A percentile compares a stretch with the other conserved stretches of the same genome.
phyloP scores from a whole-genome alignment of 1,139 yeast species.

The Geotrichum restrictum region DNA sequence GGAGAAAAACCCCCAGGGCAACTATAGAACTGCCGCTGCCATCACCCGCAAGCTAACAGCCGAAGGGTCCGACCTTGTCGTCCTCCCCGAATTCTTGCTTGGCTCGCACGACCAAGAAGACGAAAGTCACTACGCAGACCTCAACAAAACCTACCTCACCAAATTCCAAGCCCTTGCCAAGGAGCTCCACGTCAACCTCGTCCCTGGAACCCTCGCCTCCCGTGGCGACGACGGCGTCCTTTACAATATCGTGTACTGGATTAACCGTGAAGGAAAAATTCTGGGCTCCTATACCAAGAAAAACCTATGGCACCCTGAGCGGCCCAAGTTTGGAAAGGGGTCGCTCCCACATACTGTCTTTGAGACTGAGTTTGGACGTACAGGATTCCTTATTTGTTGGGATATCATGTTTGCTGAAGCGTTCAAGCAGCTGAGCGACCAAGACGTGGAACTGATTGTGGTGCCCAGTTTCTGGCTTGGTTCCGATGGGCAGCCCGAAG shows the following conservation, averaged over 20 bases:
- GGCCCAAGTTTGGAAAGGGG: constrained; percentile 23
- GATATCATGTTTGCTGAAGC: constrained; percentile 26
- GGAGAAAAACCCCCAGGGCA: constrained; percentile 13
- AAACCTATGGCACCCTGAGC: constrained; percentile 27
- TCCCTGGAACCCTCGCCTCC: constrained; percentile 24
- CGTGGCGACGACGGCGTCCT: constrained; percentile 11
- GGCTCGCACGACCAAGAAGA: constrained; percentile 19
- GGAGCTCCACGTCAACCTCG: constrained; percentile 24
- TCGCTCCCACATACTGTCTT: constrained; percentile 22
- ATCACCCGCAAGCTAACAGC: constrained; percentile 7
- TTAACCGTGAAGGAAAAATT: constrained; percentile 23
- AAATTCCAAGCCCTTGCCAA: constrained; percentile 21
- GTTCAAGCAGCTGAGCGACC: constrained; percentile 23
- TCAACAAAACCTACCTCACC: constrained; percentile 4
- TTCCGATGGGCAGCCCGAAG: constrained; percentile 18
- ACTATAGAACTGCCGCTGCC: constrained; percentile 12
- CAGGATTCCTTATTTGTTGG: constrained; percentile 27
- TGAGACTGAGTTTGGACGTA: constrained; percentile 26
- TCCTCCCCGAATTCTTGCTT: constrained; percentile 21
- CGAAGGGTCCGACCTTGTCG: constrained; percentile 14
- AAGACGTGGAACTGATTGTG: constrained; percentile 23
- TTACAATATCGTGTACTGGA: constrained; percentile 24
- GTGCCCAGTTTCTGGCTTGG: constrained; percentile 27
- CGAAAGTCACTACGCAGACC: constrained; percentile 5
- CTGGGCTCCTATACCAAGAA: constrained; percentile 24